phyloP scores from a whole-genome alignment of 805 yeast genomes.

The Teunomyces cretensis region DNA sequence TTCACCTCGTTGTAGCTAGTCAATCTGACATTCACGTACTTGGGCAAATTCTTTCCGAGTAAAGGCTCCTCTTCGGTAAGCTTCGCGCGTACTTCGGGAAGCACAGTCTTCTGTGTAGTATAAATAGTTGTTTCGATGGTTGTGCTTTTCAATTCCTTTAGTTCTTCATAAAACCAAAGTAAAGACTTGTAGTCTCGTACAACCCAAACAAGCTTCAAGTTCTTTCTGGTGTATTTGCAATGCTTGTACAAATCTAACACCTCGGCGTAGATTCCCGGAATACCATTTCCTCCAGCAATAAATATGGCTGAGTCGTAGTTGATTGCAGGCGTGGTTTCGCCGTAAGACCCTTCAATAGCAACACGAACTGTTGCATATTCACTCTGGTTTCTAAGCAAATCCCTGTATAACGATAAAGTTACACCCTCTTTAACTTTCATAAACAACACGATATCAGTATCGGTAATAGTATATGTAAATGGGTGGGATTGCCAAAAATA shows the following conservation, averaged over 20 bases:
- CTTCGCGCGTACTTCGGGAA: background rate
- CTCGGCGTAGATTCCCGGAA: slow-evolving; percentile 55
- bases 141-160: slow-evolving; percentile 23
- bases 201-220: slow-evolving; percentile 59
- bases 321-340: slow-evolving; percentile 46
- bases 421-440: slow-evolving; percentile 28
- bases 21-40: background rate
- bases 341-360: slow-evolving; percentile 64
- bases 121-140: slow-evolving; percentile 31
- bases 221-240: background rate
- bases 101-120: slow-evolving; percentile 6
- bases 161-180: slow-evolving; percentile 49
- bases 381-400: slow-evolving; percentile 28
- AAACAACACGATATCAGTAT: slow-evolving; percentile 18
- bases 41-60: background rate
- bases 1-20: background rate
- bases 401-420: slow-evolving; percentile 30
- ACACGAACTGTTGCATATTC: slow-evolving; percentile 39
- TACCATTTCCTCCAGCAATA: slow-evolving; percentile 66
- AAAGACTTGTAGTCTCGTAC: slow-evolving; percentile 53
- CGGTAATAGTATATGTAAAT: slow-evolving; percentile 23
- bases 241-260: slow-evolving; percentile 19
- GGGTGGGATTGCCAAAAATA: slow-evolving; percentile 36
- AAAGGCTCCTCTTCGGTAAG: background rate
- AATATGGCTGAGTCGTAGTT: slow-evolving; percentile 49